Evolutionary conservation across 228 moss, liverwort and hornwort species (phyloP).

Genomic region (Sphagnum magellanicum): DNA sequence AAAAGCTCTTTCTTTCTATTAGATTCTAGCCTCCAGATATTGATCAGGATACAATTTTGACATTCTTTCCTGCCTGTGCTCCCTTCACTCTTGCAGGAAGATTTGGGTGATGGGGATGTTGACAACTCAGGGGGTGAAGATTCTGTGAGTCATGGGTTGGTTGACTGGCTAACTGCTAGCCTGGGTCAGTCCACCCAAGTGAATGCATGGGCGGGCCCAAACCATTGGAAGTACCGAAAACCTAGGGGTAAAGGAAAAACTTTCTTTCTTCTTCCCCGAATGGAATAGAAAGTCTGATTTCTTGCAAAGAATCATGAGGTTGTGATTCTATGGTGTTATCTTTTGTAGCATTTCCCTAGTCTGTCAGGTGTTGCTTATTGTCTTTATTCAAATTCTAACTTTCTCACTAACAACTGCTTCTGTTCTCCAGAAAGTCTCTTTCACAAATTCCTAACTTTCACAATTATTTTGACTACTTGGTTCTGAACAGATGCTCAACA

Average conservation of each 20-base stretch:
- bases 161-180: slow-evolving; percentile 73
- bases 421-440: no score
- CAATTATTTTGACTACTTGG: no score
- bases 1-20: not conserved
- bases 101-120: slow-evolving; percentile 38
- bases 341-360: no score
- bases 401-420: no score
- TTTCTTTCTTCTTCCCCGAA: not conserved
- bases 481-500: slow-evolving; percentile 25
- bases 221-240: slow-evolving; percentile 89
- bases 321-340: not conserved
- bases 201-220: slow-evolving; percentile 97
- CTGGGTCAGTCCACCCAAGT: slow-evolving; percentile 41
- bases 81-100: not conserved
- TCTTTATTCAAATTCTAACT: no score
- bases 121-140: slow-evolving; percentile 40
- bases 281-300: not conserved
- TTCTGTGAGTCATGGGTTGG: slow-evolving; percentile 34
- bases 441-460: no score
- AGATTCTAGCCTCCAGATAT: not conserved
- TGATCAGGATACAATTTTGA: not conserved
- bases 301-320: not conserved
- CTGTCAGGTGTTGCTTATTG: no score
- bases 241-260: slow-evolving; percentile 38
- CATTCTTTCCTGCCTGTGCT: not conserved